A percentile compares a stretch with the other conserved stretches of the same genome.
Conservation (phyloP, 192 early-diverging fungal species). For the Geosiphon pyriformis region DNA sequence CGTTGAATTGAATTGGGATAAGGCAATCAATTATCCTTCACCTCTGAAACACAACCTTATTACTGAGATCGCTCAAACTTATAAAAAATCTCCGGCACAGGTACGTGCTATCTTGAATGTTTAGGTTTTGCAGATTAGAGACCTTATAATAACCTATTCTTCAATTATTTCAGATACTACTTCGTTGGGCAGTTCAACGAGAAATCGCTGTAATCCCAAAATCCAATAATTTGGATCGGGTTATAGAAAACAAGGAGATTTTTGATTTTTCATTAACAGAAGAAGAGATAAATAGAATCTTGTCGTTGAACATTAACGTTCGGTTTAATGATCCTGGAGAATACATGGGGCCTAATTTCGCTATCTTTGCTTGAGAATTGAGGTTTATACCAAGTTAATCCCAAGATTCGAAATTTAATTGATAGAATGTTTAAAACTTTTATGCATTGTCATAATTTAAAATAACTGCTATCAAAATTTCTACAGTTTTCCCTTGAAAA, state of each 20-base stretch:
- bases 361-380: constrained; percentile 46
- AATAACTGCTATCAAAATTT: too few relatives aligned
- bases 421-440: too few relatives aligned
- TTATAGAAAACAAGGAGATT: constrained; percentile 51
- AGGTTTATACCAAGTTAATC: too few relatives aligned
- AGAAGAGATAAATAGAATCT: constrained; percentile 46
- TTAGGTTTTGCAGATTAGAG: neutral
- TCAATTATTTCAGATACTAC: constrained; percentile 25
- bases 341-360: constrained; percentile 43
- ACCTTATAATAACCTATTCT: neutral
- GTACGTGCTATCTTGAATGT: constrained; percentile 20
- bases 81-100: constrained; percentile 55
- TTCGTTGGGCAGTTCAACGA: constrained; percentile 63
- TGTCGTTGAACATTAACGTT: constrained; percentile 34
- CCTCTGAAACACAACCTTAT: constrained; percentile 43
- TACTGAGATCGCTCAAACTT: constrained; percentile 46
- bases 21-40: neutral
- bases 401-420: too few relatives aligned
- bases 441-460: too few relatives aligned
- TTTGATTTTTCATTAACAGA: constrained; percentile 40
- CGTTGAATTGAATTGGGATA: too few relatives aligned
- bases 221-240: constrained; percentile 45
- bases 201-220: constrained; percentile 67
- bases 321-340: constrained; percentile 44
- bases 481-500: too few relatives aligned